Conservation (phyloP, 2,329 filamentous ascomycete genomes). For the Aureobasidium sp. region DNA sequence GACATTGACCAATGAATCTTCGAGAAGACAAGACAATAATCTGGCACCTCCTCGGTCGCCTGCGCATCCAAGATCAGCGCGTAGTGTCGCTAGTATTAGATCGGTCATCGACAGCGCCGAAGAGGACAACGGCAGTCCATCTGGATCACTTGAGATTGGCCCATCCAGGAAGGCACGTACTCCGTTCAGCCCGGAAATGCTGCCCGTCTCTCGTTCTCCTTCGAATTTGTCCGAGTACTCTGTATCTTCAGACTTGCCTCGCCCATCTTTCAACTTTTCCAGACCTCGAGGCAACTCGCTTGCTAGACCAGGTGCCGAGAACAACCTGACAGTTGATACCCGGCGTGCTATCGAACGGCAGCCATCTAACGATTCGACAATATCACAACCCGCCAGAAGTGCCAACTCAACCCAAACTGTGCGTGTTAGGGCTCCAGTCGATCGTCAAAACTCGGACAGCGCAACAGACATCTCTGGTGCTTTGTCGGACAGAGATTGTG, state of each 20-base stretch:
- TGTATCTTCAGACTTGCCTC: slow-evolving; percentile 49
- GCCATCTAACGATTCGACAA: background rate
- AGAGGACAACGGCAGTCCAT: slow-evolving; percentile 61
- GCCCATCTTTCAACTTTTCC: slow-evolving; percentile 87
- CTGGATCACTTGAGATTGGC: slow-evolving; percentile 56
- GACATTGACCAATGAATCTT: slow-evolving; percentile 34
- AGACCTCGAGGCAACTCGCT: slow-evolving; percentile 69
- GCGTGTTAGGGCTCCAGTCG: slow-evolving; percentile 18
- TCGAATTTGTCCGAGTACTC: slow-evolving; percentile 80
- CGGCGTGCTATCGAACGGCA: background rate
- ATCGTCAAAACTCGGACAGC: slow-evolving; percentile 34
- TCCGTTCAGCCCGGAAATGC: slow-evolving; percentile 54
- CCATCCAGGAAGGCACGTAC: slow-evolving; percentile 53
- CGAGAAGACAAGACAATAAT: slow-evolving; percentile 24
- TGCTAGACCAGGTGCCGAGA: slow-evolving; percentile 17
- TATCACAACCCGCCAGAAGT: background rate
- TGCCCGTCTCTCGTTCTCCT: slow-evolving; percentile 64
- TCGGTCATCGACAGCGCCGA: slow-evolving; percentile 48
- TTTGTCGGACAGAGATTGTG: slow-evolving; percentile 6
- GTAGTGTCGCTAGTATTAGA: slow-evolving; percentile 36
- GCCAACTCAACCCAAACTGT: background rate
- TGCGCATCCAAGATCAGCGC: slow-evolving; percentile 34
- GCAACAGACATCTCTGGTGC: slow-evolving; percentile 14
- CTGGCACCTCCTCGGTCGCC: slow-evolving; percentile 29
- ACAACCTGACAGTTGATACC: slow-evolving; percentile 15